Base-by-base conservation (phyloP, 345 rosid genomes). In the Microcos paniculata region DNA sequence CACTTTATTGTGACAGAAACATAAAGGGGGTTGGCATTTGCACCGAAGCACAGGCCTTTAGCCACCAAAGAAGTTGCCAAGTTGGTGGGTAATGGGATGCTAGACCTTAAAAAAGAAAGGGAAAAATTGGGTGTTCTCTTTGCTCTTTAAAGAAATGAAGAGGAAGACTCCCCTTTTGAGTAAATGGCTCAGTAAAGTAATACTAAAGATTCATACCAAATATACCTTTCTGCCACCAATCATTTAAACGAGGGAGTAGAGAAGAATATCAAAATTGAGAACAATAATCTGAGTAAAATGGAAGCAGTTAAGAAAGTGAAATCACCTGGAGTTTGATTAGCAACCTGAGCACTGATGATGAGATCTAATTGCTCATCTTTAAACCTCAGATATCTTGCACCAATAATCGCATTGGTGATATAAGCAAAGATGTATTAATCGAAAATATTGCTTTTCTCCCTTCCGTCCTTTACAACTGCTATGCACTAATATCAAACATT, bases 321-420 rank as follows among this genome's bases (percentile, higher is more conserved):
- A 45, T 67, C 19, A 67, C 71, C 71, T 38, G 5, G 38, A 67
- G 35, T 14, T 40, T 16, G 13, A 24, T 26, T 46, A 15, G 71
- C 52, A 43, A 15, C 70, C 13, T 23, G 33, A 35, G 35, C 52
- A 24, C 53, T 3, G 24, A 6, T 66, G 6, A 43, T 15, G 31
- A n/a, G n/a, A n/a, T 43, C 21, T 15, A 23, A 14, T 66, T 43
- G 1, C 12, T 15, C 53, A 24, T 66, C 53, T 66, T 24, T 24
- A 66, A 45, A 23, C 53, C 71, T 65, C 19, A 15, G 7, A 14
- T 66, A 35, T 66, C 71, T 46, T 67, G 56, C 71, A 67, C 40
- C 1, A 1, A 19, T 46, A 46, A 67, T 24, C 24, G 71, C 7
- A 24, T 1, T 2, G 71, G 4, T 15, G 55, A 45, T 67, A 26